Conservation (phyloP, 768 basidiomycete genomes). For the Leucosporidium creatinivorum region DNA sequence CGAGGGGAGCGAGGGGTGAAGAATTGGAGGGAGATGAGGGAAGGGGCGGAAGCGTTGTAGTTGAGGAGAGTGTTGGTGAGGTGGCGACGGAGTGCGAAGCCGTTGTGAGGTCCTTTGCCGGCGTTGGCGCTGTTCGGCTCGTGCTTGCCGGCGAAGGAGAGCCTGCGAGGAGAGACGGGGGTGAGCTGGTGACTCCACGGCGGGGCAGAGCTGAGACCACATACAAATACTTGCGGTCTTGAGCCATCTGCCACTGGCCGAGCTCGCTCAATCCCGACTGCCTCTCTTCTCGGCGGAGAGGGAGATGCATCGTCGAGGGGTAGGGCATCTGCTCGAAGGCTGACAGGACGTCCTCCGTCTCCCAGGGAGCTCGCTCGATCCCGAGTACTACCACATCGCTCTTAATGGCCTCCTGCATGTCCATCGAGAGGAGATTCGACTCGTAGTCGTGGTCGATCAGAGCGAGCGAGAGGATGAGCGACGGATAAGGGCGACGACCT, state of each 20-base stretch:
- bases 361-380: neutral
- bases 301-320: neutral
- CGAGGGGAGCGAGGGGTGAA: neutral
- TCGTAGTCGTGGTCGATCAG: constrained; percentile 1
- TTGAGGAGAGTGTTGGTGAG: neutral
- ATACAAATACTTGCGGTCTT: neutral
- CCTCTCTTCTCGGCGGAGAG: neutral
- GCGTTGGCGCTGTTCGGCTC: neutral
- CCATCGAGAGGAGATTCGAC: neutral
- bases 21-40: neutral
- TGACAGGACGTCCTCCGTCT: neutral
- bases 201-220: too few species aligned
- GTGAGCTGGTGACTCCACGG: too few species aligned
- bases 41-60: neutral
- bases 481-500: neutral
- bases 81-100: constrained; percentile 9
- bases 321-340: neutral
- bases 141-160: neutral
- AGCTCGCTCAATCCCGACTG: neutral
- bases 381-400: neutral
- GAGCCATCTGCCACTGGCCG: neutral
- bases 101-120: constrained; percentile 7
- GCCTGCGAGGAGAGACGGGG: neutral
- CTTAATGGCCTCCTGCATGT: neutral
- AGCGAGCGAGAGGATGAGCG: neutral